Evolutionary conservation across 2,329 filamentous ascomycete genomes (phyloP).

Genomic region (Fusarium citri): DNA sequence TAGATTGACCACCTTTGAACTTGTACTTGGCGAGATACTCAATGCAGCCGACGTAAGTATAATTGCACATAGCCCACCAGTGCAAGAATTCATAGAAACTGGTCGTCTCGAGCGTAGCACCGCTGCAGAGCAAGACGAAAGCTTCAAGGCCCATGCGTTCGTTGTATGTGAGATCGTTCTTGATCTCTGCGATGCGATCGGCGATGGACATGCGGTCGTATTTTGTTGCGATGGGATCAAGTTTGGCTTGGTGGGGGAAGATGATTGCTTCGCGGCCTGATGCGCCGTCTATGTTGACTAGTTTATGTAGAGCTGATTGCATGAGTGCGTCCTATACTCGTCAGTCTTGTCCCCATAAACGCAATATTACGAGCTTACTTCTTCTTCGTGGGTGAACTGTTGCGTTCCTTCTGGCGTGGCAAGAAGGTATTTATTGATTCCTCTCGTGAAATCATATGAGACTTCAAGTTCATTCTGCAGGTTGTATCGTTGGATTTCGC

Average conservation of each 20-base stretch:
- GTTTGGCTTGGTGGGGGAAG: conserved; percentile 53
- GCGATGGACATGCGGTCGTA: conserved; percentile 56
- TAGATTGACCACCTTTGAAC: conserved; percentile 57
- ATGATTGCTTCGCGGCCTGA: conserved; percentile 53
- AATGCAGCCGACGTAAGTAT: conserved; percentile 54
- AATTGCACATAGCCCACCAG: conserved; percentile 60
- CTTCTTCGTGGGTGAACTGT: conserved; percentile 57
- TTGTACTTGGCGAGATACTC: conserved; percentile 57
- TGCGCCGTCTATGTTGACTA: conserved; percentile 59
- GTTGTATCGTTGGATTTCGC: conserved; percentile 59
- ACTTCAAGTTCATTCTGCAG: conserved; percentile 55
- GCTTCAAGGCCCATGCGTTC: conserved; percentile 55
- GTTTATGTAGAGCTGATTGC: conserved; percentile 53
- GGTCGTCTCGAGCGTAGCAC: conserved; percentile 55
- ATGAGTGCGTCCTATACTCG: conserved; percentile 44
- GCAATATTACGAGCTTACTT: conserved; percentile 41
- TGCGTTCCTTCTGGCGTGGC: conserved; percentile 46
- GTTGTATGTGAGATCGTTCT: conserved; percentile 52
- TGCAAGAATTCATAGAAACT: conserved; percentile 61
- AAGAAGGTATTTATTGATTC: conserved; percentile 57
- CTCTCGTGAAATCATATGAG: conserved; percentile 55
- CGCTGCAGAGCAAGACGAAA: conserved; percentile 57
- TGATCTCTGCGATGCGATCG: conserved; percentile 57
- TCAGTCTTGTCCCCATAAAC: background rate
- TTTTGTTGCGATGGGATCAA: conserved; percentile 49